Evolutionary conservation across 1,284 basidiomycete genomes (phyloP), one percentile per base, ranked within the genome.

Genomic region (Cryptococcus depauperatus): DNA sequence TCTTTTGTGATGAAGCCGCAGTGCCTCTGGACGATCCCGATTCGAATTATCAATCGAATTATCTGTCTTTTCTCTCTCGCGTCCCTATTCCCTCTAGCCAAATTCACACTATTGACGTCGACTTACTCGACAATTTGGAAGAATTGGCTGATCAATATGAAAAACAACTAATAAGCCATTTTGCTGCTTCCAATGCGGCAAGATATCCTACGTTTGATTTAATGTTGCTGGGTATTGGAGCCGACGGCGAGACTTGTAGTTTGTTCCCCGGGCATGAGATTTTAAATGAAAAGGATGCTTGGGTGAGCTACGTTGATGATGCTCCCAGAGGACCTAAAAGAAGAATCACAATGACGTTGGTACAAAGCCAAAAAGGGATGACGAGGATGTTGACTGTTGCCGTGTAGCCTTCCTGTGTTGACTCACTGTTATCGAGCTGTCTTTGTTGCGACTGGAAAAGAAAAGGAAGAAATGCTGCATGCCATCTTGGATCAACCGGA

Each of bases 221-320:
- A 62, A 85, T 96, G 73, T 79, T 96, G 33, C 82, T 96, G 43
- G 91, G 91, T 47, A 83, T 91, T 77, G 91, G 91, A 10, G 83
- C 86, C 3, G 93, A 97, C 66, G 93, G 95, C 16, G 95, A 99
- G 76, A 98, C 93, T 25, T 89, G 84, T 54, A 91, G 86, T 22
- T 81, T 99, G 54, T 99, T 99, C 80, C 93, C 95, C 19, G 85
- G 79, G 3, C 93, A 98, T 68, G 78, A 79, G 46, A 78, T 97
- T 33, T 78, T 98, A 29, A 63, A 73, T 28, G 93, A 97, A 72
- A 79, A 79, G 51, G 86, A 89, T 65, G 79, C 88, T 41, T 98
- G 93, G 93, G 89, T 99, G 19, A 90, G 90, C 1, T 86, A 82
- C 68, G 76, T 98, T 60, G 82, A 86, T 38, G 90, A 98, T 73